These are phyloP conservation scores for Exsudoporus frostii DNA, from an alignment of 768 basidiomycete genomes.

Conservation along the genomic window DNA sequence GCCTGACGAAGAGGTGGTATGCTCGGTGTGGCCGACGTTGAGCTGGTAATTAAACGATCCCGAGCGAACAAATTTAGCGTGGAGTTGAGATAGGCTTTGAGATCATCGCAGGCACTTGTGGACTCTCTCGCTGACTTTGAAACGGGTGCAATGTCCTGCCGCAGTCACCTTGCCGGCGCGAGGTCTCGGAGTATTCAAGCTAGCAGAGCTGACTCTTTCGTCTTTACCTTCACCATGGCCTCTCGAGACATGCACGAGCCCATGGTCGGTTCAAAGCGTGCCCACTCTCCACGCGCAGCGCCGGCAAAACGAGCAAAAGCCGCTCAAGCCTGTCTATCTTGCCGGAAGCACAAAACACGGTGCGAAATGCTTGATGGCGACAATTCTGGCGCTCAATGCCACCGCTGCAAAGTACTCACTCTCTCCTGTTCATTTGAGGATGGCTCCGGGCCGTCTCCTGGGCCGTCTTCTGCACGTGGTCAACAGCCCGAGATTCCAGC, in stretches of 20 bases:
- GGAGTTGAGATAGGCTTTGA: slow-evolving; percentile 3
- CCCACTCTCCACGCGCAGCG: slow-evolving; percentile 27
- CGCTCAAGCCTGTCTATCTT: slow-evolving; percentile 43
- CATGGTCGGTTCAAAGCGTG: slow-evolving; percentile 27
- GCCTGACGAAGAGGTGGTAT: neutral
- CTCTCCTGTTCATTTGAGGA: slow-evolving; percentile 47
- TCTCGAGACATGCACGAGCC: slow-evolving; percentile 21
- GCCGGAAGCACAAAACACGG: slow-evolving; percentile 47
- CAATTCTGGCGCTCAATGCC: slow-evolving; percentile 38
- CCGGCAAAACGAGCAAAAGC: slow-evolving; percentile 42
- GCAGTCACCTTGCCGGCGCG: slow-evolving; percentile 7
- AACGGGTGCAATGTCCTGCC: slow-evolving; percentile 18
- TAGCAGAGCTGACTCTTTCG: neutral
- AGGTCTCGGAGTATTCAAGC: slow-evolving; percentile 7
- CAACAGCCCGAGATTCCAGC: slow-evolving; percentile 20
- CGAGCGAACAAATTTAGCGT: neutral
- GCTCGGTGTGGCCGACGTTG: neutral
- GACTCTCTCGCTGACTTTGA: slow-evolving; percentile 24
- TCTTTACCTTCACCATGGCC: slow-evolving; percentile 14
- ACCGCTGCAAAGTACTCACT: slow-evolving; percentile 48
- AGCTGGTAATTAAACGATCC: neutral
- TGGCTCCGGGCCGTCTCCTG: slow-evolving; percentile 13
- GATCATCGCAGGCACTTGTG: neutral
- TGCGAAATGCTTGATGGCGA: slow-evolving; percentile 48
- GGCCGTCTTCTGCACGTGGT: slow-evolving; percentile 14